Evolutionary conservation across 805 yeast species (phyloP), one percentile per base, ranked within the genome.

Genomic region (Ogataea minuta): DNA sequence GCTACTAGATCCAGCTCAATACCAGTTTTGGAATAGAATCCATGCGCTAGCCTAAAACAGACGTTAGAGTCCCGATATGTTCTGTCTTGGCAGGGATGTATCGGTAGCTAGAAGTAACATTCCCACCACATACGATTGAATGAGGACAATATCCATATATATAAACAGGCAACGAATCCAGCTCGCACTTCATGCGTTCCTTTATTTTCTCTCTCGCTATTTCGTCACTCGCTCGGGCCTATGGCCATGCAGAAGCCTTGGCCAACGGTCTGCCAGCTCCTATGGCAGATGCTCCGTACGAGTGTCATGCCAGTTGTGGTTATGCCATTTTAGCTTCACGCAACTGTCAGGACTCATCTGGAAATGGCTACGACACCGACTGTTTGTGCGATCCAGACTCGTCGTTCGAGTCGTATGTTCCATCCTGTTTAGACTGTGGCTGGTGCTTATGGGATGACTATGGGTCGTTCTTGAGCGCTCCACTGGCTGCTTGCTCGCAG

Each of bases 361-460:
- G 14, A 10, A 6, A 11, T 20, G 64, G 65, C 21, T 62, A 55
- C 48, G 59, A 59, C 45, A 25, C 42, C 20, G 35, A 47, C 9
- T 62, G 68, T 51, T 49, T 64, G 15, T 64, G 70, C 60, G 28
- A 47, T 9, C 31, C 40, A 0, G 65, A 34, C 17, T 39, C 63
- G 19, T 23, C 38, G 2, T 64, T 64, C 54, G 15, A 50, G 41
- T 10, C 26, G 13, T 45, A 51, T 15, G 57, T 62, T 43, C 12
- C 13, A 6, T 13, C n/a, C 13, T 65, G 70, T 54, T 53, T 65
- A 49, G 60, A 49, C 24, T 65, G 70, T 61, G 69, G 68, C 30
- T 63, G 69, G 65, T 61, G 66, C 32, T 45, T 64, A 46, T 64
- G 67, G 67, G 41, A 43, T 33, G 60, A 63, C 48, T 64, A 64